Evolutionary conservation across 192 early-diverging fungal species (phyloP), one percentile per base, ranked within the genome.

Genomic region (Glomus cerebriforme): DNA sequence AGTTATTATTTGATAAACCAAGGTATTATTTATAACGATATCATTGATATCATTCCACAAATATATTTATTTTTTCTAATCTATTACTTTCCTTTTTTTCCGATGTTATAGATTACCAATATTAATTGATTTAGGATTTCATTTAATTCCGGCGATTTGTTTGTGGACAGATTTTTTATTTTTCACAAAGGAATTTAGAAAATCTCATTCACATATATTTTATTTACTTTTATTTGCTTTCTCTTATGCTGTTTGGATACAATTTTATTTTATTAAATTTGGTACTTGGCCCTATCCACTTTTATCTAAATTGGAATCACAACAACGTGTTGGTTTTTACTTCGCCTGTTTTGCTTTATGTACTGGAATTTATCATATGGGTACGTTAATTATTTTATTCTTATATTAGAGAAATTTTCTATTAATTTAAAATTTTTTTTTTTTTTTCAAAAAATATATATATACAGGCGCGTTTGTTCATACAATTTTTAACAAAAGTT

Each of bases 121-220:
- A 8, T 67, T 67, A 35, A 67, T 67, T 34, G 65, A 67, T 67
- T 32, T 67, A 2, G 65, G 65, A 67, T 67, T 67, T 34, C 65
- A 67, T 67, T 67, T 67, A 12, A 34, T 67, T 34, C 65, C 65
- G 3, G 65, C 65, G 19, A 4, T 67, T 7, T 67, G 32, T 8
- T 67, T 67, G 8, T 67, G 65, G 65, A 67, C 32, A 19, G 65
- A 67, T 67, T 67, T 67, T n/a, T 32, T 67, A 67, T 67, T 67
- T 35, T 67, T 67, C 19, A 17, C 65, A 22, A 67, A 67, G 32
- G 65, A 67, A 34, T 67, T 67, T 67, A 67, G 34, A 67, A 67
- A 67, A 67, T 67, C 65, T 7, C 32, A 67, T 35, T 13, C 29
- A 5, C 65, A 67, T 32, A 8, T 67, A 31, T 35, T 67, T 34